Percentiles rank a stretch among this genome's conserved stretches.
These are phyloP conservation scores for Samsoniella hepiali DNA, from an alignment of 2,329 filamentous ascomycete species.

Conservation along the genomic window DNA sequence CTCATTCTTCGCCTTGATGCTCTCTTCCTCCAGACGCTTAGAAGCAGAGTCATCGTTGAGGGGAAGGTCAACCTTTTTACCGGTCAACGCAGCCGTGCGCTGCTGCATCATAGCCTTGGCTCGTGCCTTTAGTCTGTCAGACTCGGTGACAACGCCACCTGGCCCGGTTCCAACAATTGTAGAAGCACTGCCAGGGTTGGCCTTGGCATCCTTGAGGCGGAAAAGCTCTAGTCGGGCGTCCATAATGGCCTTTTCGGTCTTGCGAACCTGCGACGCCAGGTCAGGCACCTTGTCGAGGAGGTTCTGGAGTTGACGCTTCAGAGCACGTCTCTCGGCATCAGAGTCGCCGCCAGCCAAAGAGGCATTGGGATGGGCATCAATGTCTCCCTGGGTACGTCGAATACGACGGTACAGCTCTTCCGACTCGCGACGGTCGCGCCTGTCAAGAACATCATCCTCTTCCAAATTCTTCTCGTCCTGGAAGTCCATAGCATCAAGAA, in stretches of 20 bases:
- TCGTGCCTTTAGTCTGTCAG: constrained; percentile 88
- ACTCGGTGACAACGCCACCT: constrained; percentile 85
- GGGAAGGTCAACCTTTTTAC: constrained; percentile 67
- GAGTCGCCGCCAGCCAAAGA: constrained; percentile 71
- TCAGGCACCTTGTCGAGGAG: constrained; percentile 88
- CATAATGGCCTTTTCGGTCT: constrained; percentile 86
- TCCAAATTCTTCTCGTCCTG: constrained; percentile 86
- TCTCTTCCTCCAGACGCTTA: constrained; percentile 86
- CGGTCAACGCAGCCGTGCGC: constrained; percentile 85
- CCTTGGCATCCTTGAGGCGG: constrained; percentile 88
- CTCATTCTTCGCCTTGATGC: constrained; percentile 73
- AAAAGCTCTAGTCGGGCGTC: constrained; percentile 91
- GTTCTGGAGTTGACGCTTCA: constrained; percentile 86
- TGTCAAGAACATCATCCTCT: constrained; percentile 87
- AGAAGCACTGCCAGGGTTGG: constrained; percentile 75
- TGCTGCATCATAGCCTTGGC: constrained; percentile 99
- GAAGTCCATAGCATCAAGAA: constrained; percentile 95
- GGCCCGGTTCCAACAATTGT: constrained; percentile 89
- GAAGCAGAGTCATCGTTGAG: constrained; percentile 76
- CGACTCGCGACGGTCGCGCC: constrained; percentile 84
- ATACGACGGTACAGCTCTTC: constrained; percentile 94
- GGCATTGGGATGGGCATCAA: constrained; percentile 80
- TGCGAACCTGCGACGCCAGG: constrained; percentile 85
- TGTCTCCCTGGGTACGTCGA: constrained; percentile 87
- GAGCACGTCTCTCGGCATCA: constrained; percentile 77